phyloP scores from a whole-genome alignment of 208 protist genomes.

The Wallacemonas rigidus region DNA sequence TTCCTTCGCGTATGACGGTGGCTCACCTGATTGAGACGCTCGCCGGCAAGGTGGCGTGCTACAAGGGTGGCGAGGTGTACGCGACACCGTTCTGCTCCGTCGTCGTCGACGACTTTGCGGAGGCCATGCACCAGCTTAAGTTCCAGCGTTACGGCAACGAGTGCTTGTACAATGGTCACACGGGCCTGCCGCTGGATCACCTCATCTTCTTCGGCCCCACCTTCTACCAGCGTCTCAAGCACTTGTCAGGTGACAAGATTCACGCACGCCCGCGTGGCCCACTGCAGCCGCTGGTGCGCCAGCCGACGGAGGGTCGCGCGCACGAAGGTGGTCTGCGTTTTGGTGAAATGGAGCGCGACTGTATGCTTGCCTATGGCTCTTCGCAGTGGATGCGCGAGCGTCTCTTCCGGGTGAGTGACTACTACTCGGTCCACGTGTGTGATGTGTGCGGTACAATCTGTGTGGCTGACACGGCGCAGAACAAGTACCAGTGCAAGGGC shows the following conservation, averaged over 20 bases:
- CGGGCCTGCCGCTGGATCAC: conserved; percentile 95
- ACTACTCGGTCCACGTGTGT: conserved; percentile 96
- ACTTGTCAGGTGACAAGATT: conserved; percentile 99
- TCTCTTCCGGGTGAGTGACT: conserved; percentile 97
- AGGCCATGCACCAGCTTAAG: conserved; percentile 79
- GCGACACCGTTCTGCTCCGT: conserved; percentile 96
- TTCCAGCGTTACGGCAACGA: conserved; percentile 99
- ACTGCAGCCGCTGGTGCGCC: conserved; percentile 95
- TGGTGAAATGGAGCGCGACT: conserved; percentile 99
- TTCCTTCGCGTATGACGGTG: conserved; percentile 99
- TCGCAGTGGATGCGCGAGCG: conserved; percentile 96
- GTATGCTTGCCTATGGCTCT: conserved; percentile 97
- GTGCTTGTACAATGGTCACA: conserved; percentile 94
- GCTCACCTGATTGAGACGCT: conserved; percentile 98
- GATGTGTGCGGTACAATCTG: conserved; percentile 90
- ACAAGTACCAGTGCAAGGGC: conserved; percentile 92
- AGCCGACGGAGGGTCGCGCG: conserved; percentile 99
- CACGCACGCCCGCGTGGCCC: conserved; percentile 96
- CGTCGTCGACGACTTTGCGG: conserved; percentile 94
- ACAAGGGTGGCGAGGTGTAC: conserved; percentile 95
- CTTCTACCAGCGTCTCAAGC: conserved; percentile 99
- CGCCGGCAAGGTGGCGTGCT: conserved; percentile 88
- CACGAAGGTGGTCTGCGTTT: conserved; percentile 98
- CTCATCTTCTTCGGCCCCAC: conserved; percentile 99
- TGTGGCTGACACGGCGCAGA: conserved; percentile 47